These are phyloP conservation scores for Epichloe baconii DNA, from an alignment of 2,329 filamentous ascomycete genomes.

Conservation along the genomic window DNA sequence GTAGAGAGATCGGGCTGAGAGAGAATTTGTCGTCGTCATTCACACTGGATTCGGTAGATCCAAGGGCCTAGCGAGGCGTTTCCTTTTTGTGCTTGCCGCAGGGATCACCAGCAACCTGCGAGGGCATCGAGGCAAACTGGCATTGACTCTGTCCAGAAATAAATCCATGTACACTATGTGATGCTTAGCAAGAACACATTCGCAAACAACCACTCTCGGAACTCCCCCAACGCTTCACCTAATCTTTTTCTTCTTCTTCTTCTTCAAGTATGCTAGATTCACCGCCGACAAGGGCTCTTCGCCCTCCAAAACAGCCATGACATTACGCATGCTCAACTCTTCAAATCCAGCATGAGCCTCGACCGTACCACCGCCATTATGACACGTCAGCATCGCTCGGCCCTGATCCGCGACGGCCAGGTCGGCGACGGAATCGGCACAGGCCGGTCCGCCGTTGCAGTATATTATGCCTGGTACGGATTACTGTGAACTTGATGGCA, in stretches of 20 bases:
- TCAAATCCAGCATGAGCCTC: conserved; percentile 56
- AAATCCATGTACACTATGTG: too few relatives aligned
- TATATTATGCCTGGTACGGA: conserved; percentile 44
- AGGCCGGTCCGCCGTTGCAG: conserved; percentile 59
- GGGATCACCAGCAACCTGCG: too few relatives aligned
- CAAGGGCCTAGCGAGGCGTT: too few relatives aligned
- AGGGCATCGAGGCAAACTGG: too few relatives aligned
- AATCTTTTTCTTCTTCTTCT: background rate
- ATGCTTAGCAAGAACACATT: background rate
- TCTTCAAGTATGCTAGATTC: conserved; percentile 40
- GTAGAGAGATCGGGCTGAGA: too few relatives aligned
- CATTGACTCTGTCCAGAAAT: too few relatives aligned
- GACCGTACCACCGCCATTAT: conserved; percentile 54
- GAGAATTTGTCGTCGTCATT: background rate
- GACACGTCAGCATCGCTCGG: conserved; percentile 48
- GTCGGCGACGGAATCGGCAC: conserved; percentile 61
- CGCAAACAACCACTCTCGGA: background rate
- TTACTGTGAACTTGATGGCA: background rate
- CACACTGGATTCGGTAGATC: too few relatives aligned
- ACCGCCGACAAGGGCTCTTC: conserved; percentile 45
- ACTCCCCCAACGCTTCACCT: background rate
- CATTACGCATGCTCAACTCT: conserved; percentile 52
- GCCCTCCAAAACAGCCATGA: conserved; percentile 43
- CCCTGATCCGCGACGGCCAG: conserved; percentile 39
- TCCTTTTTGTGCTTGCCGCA: too few relatives aligned